Evolutionary conservation across 2,329 filamentous ascomycete species (phyloP).

Genomic region (Orbilia ellipsospora): DNA sequence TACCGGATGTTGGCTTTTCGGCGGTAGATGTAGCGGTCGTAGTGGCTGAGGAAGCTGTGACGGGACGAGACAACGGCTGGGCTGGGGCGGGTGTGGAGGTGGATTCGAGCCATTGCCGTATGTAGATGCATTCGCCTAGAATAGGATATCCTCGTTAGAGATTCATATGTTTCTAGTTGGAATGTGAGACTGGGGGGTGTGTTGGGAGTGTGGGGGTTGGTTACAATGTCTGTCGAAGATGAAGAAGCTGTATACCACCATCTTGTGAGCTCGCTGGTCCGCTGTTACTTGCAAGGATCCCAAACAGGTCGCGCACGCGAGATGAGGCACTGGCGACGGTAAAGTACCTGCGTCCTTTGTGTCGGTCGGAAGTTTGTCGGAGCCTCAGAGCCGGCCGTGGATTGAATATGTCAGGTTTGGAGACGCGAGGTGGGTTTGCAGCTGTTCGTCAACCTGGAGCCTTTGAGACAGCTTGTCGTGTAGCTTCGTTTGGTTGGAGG

Average conservation of each 20-base stretch:
- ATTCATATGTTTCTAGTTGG: not conserved
- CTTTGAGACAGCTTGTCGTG: not conserved
- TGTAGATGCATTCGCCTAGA: slow-evolving; percentile 96
- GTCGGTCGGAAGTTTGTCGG: not conserved
- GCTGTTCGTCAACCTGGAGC: not conserved
- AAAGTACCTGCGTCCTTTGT: too few relatives aligned
- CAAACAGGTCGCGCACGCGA: not conserved
- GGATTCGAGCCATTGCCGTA: slow-evolving; percentile 76
- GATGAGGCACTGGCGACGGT: too few relatives aligned
- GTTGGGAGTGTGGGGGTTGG: slow-evolving; percentile 58
- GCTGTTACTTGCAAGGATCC: not conserved
- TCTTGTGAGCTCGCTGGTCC: slow-evolving; percentile 63
- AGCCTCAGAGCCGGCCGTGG: not conserved
- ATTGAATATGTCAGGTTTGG: not conserved
- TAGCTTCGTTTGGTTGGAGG: not conserved
- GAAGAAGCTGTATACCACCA: slow-evolving; percentile 98
- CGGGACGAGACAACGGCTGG: slow-evolving; percentile 65
- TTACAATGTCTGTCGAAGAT: slow-evolving; percentile 98
- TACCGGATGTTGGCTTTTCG: slow-evolving; percentile 65
- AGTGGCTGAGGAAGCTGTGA: slow-evolving; percentile 62
- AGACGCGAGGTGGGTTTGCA: not conserved
- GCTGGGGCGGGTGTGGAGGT: slow-evolving; percentile 61
- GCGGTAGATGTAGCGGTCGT: slow-evolving; percentile 48
- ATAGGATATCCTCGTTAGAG: slow-evolving; percentile 26
- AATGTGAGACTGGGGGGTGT: not conserved